Evolutionary conservation across 2,329 filamentous ascomycete species (phyloP), one percentile per base, ranked within the genome.

Genomic region (Fusarium musae): DNA sequence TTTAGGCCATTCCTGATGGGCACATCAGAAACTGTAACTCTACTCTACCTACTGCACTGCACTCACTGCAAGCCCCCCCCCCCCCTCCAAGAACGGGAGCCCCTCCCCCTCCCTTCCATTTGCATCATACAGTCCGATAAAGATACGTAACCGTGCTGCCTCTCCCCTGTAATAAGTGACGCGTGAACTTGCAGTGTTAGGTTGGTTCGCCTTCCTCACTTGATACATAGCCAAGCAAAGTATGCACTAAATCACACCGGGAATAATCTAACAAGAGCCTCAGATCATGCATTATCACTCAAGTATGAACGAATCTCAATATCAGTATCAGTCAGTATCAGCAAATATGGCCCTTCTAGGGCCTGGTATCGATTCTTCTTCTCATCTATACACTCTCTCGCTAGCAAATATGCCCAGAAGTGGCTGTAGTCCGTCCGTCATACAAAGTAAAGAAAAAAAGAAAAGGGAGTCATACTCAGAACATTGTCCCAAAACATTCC

Each of bases 41-140:
- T 50, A 50, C 12, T 15, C 5, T 15, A 13, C 23, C 8, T 7
- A 46, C 30, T 34, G 28, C 46, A 46, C 30, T 34, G 28, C 46
- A 32, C 21, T n/a, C 21, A 15, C 39, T 42, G n/a, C 21, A 42
- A 42, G 40, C 46, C 58, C 40, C 66, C 66, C 28, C 17, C 46
- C 58, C 40, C 66, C 66, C 28, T n/a, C 63, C 63, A 54, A 40
- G 40, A 62, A 36, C 40, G n/a, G n/a, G 23, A 67, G 40, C 73
- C 60, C 63, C 72, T 67, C 72, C 73, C 63, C 73, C 73, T 65
- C 72, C 69, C 66, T 74, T 43, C 42, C 23, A 26, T 19, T 75
- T 78, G 72, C 75, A 77, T 77, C 75, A 77, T 77, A 68, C 65
- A 61, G 44, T 19, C 26, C 19, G 39, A 69, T 50, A 62, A 50